A percentile compares a stretch with the other conserved stretches of the same genome.
phyloP scores from a whole-genome alignment of 495 filamentous ascomycete species.

The Annulohypoxylon moriforme region DNA sequence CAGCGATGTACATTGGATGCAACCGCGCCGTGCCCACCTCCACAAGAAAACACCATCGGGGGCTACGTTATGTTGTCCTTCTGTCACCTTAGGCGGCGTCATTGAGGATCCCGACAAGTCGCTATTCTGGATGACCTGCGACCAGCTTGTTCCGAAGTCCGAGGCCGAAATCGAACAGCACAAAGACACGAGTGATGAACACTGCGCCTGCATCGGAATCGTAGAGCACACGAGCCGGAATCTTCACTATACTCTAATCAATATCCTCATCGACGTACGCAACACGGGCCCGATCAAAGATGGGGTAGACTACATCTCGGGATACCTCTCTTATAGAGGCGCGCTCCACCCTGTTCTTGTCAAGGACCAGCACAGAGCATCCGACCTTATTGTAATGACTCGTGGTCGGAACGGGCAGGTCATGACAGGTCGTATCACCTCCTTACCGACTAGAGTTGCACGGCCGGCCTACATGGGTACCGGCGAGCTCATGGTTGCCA shows the following conservation, averaged over 20 bases:
- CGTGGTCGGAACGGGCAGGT: slow-evolving; percentile 7
- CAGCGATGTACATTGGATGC: slow-evolving; percentile 3
- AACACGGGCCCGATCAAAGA: neutral
- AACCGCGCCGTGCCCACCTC: slow-evolving; percentile 21
- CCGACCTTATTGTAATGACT: slow-evolving; percentile 2
- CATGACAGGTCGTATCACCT: slow-evolving; percentile 6
- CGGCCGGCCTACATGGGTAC: neutral
- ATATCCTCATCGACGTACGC: neutral
- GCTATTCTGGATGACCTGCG: slow-evolving; percentile 10
- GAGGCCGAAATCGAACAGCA: neutral
- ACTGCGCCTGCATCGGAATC: slow-evolving; percentile 3
- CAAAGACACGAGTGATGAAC: slow-evolving; percentile 12
- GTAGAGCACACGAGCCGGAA: slow-evolving; percentile 4
- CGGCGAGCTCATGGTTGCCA: neutral
- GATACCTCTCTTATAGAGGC: neutral
- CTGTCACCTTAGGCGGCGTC: slow-evolving; percentile 21
- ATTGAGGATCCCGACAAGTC: neutral
- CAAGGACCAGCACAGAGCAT: neutral
- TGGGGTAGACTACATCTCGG: neutral
- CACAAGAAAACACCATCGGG: slow-evolving; percentile 17
- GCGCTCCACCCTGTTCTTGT: neutral
- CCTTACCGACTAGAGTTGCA: neutral
- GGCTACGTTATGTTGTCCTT: slow-evolving; percentile 4
- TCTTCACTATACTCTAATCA: slow-evolving; percentile 12
- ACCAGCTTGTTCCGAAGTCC: neutral